These are phyloP conservation scores for Cyclanthera cordifolia DNA, from an alignment of 306 rosid species.

Conservation along the genomic window DNA sequence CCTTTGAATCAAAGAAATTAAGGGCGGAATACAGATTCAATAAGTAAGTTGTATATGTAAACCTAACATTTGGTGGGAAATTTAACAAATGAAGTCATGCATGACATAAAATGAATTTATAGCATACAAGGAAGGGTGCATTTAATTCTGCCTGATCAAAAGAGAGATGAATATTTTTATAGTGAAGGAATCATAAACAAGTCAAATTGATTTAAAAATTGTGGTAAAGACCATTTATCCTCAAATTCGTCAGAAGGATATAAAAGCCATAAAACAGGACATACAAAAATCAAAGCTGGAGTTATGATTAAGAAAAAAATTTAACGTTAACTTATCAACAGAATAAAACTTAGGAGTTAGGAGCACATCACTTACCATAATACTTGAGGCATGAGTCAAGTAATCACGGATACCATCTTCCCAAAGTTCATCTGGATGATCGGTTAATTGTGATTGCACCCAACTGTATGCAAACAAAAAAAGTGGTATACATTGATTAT, in stretches of 20 bases:
- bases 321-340: constrained; percentile 4
- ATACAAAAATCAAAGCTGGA: neutral
- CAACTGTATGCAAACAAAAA: constrained; percentile 45
- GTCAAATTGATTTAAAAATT: neutral
- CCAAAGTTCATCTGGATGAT: constrained; percentile 98
- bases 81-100: neutral
- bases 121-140: neutral
- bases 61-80: neutral
- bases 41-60: constrained; percentile 2
- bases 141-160: neutral
- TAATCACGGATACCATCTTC: constrained; percentile 88
- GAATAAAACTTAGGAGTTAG: neutral
- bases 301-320: neutral
- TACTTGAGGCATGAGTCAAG: constrained; percentile 66
- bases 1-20: constrained; percentile 39
- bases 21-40: neutral
- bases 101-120: neutral
- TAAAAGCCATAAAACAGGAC: neutral
- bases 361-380: constrained; percentile 47
- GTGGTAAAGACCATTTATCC: neutral
- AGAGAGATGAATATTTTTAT: neutral
- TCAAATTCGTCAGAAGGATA: neutral
- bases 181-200: neutral
- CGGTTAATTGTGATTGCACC: constrained; percentile 77
- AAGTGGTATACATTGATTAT: constrained; percentile 2